phyloP scores from a whole-genome alignment of 345 rosid species.

The Euclidium syriacum region DNA sequence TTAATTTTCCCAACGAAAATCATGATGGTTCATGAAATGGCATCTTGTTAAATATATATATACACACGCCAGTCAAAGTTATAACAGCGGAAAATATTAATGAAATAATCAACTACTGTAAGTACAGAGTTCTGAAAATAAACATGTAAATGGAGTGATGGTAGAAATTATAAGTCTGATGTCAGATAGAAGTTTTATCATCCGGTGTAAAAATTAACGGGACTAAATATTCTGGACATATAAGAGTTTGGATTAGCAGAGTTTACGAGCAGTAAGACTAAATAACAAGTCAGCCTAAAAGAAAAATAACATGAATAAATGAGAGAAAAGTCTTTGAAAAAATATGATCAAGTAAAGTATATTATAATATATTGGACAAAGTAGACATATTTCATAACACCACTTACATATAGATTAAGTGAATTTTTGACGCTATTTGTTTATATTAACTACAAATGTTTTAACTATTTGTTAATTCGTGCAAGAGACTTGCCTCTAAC shows the following conservation, averaged over 20 bases:
- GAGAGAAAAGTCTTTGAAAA: neutral
- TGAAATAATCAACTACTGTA: neutral
- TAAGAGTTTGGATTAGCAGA: no score
- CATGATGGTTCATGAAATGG: constrained; percentile 28
- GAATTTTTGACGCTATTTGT: no score
- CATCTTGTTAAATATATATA: constrained; percentile 17
- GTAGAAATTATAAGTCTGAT: no score
- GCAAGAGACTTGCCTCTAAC: no score
- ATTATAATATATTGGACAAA: no score
- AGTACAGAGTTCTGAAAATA: neutral
- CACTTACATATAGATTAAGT: no score
- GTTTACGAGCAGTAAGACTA: neutral
- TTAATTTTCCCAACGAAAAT: constrained; percentile 20
- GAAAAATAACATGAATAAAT: no score
- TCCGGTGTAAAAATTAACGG: neutral
- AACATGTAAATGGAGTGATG: neutral
- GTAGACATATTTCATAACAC: no score
- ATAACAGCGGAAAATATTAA: neutral
- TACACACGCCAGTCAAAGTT: neutral
- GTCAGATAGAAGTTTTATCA: neutral
- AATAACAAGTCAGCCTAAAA: no score
- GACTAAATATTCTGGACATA: no score
- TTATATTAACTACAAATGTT: no score
- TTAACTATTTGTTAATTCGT: no score
- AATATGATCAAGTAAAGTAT: neutral